Percentiles rank a stretch among this genome's conserved stretches.
Conservation (phyloP, 83 land plant genomes). For the Diphasiastrum complanatum region DNA sequence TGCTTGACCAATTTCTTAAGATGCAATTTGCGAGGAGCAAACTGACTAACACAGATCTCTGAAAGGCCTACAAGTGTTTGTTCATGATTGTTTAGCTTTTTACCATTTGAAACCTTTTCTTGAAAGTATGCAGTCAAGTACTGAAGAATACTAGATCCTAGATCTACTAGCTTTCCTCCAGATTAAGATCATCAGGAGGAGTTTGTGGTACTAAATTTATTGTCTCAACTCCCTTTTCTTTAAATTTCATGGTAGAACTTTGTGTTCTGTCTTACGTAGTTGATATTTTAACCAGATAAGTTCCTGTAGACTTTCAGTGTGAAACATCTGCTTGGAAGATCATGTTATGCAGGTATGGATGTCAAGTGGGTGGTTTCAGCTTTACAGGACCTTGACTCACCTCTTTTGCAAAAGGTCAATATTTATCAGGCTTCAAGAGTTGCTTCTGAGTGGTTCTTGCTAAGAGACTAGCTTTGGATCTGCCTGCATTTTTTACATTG, state of each 20-base stretch:
- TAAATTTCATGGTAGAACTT: too few species aligned
- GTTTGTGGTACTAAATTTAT: too few species aligned
- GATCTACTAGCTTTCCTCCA: too few species aligned
- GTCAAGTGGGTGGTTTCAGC: constrained; percentile 89
- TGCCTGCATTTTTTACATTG: background rate
- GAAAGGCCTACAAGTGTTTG: too few species aligned
- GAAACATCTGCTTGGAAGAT: background rate
- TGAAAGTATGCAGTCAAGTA: too few species aligned
- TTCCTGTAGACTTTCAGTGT: background rate
- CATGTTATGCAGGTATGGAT: constrained; percentile 89
- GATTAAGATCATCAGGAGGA: too few species aligned
- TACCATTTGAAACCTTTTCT: background rate
- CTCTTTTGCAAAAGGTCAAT: constrained; percentile 74
- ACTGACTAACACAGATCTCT: too few species aligned
- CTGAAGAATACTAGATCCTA: too few species aligned
- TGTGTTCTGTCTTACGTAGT: too few species aligned
- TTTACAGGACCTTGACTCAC: constrained; percentile 64
- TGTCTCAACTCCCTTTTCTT: too few species aligned
- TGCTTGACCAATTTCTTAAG: background rate
- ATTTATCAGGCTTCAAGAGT: background rate
- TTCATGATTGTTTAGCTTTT: background rate
- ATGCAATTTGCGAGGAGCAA: background rate
- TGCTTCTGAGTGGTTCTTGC: background rate
- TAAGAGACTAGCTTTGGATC: background rate
- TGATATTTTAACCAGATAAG: background rate